Conservation (phyloP, 129 eudicot genomes). For the Kitagawia praeruptora region DNA sequence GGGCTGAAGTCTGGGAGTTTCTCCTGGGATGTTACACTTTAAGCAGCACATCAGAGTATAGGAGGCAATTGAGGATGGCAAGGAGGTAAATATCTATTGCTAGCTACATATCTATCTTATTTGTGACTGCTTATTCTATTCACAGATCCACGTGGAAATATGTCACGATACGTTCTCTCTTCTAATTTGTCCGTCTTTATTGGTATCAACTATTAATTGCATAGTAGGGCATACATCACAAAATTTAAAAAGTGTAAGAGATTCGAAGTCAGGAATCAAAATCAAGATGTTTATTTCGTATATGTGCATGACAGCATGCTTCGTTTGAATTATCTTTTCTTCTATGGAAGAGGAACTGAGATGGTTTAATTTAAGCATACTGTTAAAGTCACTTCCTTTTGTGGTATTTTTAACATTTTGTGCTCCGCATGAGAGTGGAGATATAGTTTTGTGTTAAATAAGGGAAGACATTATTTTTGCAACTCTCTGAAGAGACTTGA, state of each 20-base stretch:
- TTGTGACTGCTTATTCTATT: constrained; percentile 14
- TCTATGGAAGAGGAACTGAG: background rate
- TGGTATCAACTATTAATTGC: background rate
- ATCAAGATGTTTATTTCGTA: background rate
- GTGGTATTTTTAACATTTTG: background rate
- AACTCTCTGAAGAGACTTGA: background rate
- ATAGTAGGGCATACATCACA: background rate
- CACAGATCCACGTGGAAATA: background rate
- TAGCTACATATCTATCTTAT: background rate
- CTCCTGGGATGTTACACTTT: constrained; percentile 88
- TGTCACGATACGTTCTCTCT: background rate
- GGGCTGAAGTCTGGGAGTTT: constrained; percentile 98
- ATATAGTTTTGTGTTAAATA: background rate
- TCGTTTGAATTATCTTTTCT: background rate
- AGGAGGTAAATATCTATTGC: constrained; percentile 54
- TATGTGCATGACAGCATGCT: background rate
- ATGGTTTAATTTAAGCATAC: background rate
- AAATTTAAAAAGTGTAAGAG: background rate
- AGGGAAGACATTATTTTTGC: background rate
- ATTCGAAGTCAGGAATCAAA: background rate
- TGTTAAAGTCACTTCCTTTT: background rate
- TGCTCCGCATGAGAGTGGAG: background rate
- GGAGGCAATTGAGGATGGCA: constrained; percentile 67
- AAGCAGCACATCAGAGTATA: constrained; percentile 82
- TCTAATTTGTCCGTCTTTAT: background rate